Percentiles rank a stretch among this genome's conserved stretches.
Evolutionary conservation across 441 rosid species (phyloP).

Genomic region (Mallotus repandus): DNA sequence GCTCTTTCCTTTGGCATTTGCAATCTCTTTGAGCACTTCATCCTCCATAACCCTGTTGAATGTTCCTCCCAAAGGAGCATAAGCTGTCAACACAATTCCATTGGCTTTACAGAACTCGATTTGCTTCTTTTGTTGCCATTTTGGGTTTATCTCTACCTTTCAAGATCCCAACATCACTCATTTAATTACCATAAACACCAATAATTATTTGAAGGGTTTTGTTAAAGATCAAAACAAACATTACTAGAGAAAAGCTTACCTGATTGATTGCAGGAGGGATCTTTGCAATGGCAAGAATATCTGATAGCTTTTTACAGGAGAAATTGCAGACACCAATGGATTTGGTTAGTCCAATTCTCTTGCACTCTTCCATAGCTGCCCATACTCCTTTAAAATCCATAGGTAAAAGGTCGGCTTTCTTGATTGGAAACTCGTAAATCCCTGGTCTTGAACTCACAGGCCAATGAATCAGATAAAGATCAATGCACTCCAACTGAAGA

Average conservation of each 20-base stretch:
- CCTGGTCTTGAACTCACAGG: constrained; percentile 51
- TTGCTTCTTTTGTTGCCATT: constrained; percentile 29
- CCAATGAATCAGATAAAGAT: constrained; percentile 51
- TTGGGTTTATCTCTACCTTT: constrained; percentile 38
- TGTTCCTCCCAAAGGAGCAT: constrained; percentile 21
- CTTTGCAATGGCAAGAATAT: constrained; percentile 25
- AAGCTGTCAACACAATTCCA: constrained; percentile 33
- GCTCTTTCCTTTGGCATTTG: constrained; percentile 14
- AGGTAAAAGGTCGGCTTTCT: constrained; percentile 27
- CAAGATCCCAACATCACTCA: not conserved
- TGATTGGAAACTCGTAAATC: constrained; percentile 34
- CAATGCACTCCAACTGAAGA: constrained; percentile 44
- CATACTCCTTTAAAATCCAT: constrained; percentile 34
- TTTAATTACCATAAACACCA: not conserved
- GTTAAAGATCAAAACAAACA: too few relatives aligned
- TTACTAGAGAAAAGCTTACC: constrained; percentile 1
- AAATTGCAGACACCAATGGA: constrained; percentile 44
- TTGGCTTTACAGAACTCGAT: constrained; percentile 28
- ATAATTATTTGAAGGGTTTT: too few relatives aligned
- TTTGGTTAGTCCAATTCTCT: constrained; percentile 33
- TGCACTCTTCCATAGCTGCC: constrained; percentile 42
- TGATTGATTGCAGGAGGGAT: constrained; percentile 42
- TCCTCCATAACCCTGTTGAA: constrained; percentile 26
- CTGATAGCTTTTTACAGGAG: constrained; percentile 27
- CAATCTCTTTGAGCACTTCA: constrained; percentile 27